Base-by-base conservation (phyloP, 805 yeast genomes). In the Hanseniaspora lachancei region DNA sequence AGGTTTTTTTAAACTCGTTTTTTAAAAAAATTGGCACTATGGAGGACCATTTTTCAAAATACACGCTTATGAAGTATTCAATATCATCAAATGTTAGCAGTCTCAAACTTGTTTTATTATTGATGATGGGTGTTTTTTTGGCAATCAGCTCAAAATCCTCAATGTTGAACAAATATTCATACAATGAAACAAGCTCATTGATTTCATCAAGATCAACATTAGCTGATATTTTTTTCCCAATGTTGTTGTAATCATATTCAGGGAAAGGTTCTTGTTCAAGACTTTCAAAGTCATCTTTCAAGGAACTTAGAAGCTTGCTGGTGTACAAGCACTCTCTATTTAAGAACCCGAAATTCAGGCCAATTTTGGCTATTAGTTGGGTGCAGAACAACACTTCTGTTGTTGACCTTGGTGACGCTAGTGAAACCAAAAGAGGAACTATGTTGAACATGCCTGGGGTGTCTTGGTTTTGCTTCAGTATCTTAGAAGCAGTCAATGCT, bases 371-470 rank as follows among this genome's bases (percentile, higher is more conserved):
- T 58, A 85, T 69, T 50, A 85, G 67, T 8, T 86, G 80, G 0
- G 93, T 91, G 39, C 83, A 79, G 61, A 84, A 82, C 43, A 85
- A 68, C 0, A 88, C 84, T 64, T 85, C 93, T 61, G 83, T 89
- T 0, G 91, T 84, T 18, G 85, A 77, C 63, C 93, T 71, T 7
- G 91, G 93, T 10, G 83, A 76, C 0, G 91, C 78, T 58, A 84
- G 75, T 0, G 91, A 86, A 5, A 84, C 88, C 29, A 79, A 65
- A 23, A 75, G 75, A 0, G 82, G 79, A 51, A 79, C 64, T 20
- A 23, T 24, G 34, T 61, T 75, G 76, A 47, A 74, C 62, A 47
- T 74, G 72, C 59, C 74, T 69, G 58, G 75, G 74, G 55, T 75
- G 74, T 47, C 72, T 68, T 8, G 76, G 77, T 83, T 79, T 35